Evolutionary conservation across 2,329 filamentous ascomycete species (phyloP), one percentile per base, ranked within the genome.

Genomic region (Calonectria pteridis): DNA sequence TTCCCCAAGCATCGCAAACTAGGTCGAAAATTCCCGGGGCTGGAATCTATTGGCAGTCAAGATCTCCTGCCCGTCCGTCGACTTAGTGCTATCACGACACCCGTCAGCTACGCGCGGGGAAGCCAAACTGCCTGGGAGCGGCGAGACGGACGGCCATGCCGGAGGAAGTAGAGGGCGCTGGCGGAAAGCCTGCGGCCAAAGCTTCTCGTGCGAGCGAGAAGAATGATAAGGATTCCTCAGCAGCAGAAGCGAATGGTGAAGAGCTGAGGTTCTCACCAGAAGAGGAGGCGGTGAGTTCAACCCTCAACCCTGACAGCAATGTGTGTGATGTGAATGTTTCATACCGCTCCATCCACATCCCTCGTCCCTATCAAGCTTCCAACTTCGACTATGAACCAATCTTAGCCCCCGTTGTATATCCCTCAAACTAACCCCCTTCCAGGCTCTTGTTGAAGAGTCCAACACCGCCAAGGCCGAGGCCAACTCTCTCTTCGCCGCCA

Each of bases 401-500:
- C 13, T 40, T 20, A 20, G 6, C 11, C n/a, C 29, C 23, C 9
- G 29, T 16, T 13, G 10, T 18, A 33, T 51, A 9, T 7, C 29
- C 5, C 40, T 29, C 37, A 28, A 26, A 51, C 31, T 35, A 10
- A 75, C 43, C 6, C 26, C n/a, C 50, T 67, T 16, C 49, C 74
- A 94, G 93, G 85, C 87, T 46, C 91, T 98, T 20, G 84, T 98
- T 26, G 83, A 87, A 64, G 91, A 96, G 84, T 95, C 95, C 4
- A 93, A 94, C 78, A 83, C 89, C 1, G 91, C 93, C 79, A 98
- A 98, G 84, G 82, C 90, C 2, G 88, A 92, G 70, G 96, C 95
- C 18, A 98, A 98, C 82, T 84, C 89, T 6, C 89, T 95, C n/a
- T 98, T 98, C 85, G 87, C 89, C 1, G 89, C 91, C 4, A 90